These are phyloP conservation scores for Talaromyces trachyspermus DNA, from an alignment of 495 filamentous ascomycete genomes.

Conservation along the genomic window DNA sequence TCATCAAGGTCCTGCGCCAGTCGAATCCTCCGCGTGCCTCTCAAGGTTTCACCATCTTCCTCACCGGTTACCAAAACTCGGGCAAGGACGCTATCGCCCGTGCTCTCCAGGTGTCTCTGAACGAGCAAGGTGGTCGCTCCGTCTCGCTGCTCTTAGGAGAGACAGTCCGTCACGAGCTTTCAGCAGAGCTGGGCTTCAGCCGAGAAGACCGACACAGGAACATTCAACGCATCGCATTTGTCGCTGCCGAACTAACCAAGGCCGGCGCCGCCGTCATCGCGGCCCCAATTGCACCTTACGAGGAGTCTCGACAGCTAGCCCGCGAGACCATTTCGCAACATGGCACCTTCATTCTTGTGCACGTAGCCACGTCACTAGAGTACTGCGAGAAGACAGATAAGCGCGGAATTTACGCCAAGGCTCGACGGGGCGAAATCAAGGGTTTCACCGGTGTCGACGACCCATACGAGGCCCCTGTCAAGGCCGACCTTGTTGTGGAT, in stretches of 20 bases:
- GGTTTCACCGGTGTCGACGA: slow-evolving; percentile 98
- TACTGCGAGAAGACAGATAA: slow-evolving; percentile 93
- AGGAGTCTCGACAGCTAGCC: slow-evolving; percentile 63
- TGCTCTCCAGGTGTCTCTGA: slow-evolving; percentile 91
- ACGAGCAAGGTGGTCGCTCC: slow-evolving; percentile 94
- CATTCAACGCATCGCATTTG: slow-evolving; percentile 93
- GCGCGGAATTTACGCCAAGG: slow-evolving; percentile 79
- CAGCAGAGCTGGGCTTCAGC: slow-evolving; percentile 91
- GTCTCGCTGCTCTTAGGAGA: slow-evolving; percentile 92
- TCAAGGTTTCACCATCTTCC: slow-evolving; percentile 97
- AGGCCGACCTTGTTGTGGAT: slow-evolving; percentile 81
- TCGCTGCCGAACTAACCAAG: slow-evolving; percentile 87
- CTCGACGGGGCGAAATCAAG: slow-evolving; percentile 87
- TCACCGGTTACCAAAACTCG: slow-evolving; percentile 92
- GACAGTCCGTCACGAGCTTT: slow-evolving; percentile 87
- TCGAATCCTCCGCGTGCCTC: slow-evolving; percentile 81
- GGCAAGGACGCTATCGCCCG: slow-evolving; percentile 96
- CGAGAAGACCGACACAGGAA: slow-evolving; percentile 90
- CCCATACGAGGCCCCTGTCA: slow-evolving; percentile 81
- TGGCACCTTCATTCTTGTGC: slow-evolving; percentile 88
- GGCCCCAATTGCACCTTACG: slow-evolving; percentile 94
- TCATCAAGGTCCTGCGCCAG: slow-evolving; percentile 90
- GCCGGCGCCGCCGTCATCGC: slow-evolving; percentile 93
- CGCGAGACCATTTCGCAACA: slow-evolving; percentile 77
- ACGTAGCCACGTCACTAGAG: slow-evolving; percentile 89